Base-by-base conservation (phyloP, 176 grass and related monocot species). In the Urochloa ruziziensis region DNA sequence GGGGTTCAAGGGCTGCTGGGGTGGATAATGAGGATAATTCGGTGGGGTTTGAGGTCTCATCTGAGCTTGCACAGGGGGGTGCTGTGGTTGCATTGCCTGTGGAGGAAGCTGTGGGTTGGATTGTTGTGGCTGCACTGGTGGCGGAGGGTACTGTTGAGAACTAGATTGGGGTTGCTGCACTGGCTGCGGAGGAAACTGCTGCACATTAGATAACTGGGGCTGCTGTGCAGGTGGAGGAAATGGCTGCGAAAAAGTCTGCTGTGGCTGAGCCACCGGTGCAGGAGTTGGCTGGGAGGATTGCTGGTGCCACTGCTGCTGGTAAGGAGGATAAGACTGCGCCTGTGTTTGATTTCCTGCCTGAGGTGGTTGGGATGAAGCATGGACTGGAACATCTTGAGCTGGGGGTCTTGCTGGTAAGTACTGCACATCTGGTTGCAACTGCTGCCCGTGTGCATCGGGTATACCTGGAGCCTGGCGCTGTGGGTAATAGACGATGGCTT, bases 41-140 rank as follows among this genome's bases (percentile, higher is more conserved):
- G 89, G 84, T 67, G 89, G 77, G 19, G 85, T 82, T 82, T 91
- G 88, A 87, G 93, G 89, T 73, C 88, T 94, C 82, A 90, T 89
- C 39, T 91, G 94, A 78, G 83, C 53, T 80, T 80, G 89, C 43
- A 46, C 67, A 62, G 85, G 67, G 52, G 80, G 74, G 74, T 83
- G 84, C 43, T 90, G 88, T 30, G 84, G 74, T 67, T 90, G 89
- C 80, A 83, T 73, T 68, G 74, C 25, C 59, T 79, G 89, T 51
- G 89, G 77, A 81, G 73, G 89, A 73, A 69, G 62, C 73, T 83
- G 84, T 53, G 74, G 59, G 67, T 66, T 90, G 66, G 89, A 80
- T 87, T 83, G 84, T 30, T 82, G 88, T 28, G 72, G 56, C 44
- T 90, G 88, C 53, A 82, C 34, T 42, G 68, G 35, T 42, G 58